Base-by-base conservation (phyloP, 495 filamentous ascomycete genomes). In the Elaphomyces granulatus region DNA sequence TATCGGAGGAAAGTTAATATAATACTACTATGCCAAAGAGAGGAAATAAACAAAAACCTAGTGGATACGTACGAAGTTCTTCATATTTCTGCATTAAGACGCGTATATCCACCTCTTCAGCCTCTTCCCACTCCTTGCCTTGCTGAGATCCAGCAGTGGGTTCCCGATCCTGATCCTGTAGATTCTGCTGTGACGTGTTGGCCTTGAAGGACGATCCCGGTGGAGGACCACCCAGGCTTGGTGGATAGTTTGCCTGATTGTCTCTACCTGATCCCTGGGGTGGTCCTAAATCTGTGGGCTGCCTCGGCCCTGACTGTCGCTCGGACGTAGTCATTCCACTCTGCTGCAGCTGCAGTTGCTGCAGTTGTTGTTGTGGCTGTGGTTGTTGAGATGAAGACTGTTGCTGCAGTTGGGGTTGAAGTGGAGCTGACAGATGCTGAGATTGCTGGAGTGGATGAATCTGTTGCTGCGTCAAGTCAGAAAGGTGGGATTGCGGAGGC, bases 1-100 rank as follows among this genome's bases (percentile, higher is more conserved):
- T 95, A 51, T 20, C 44, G 19, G 36, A 21, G 50, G 36, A 39
- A 45, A 53, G n/a, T n/a, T n/a, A n/a, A n/a, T n/a, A n/a, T n/a
- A n/a, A n/a, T n/a, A n/a, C n/a, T n/a, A n/a, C n/a, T n/a, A n/a
- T n/a, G n/a, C n/a, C n/a, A n/a, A n/a, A 28, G 6, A 28, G 23
- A 28, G 12, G 23, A 28, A 28, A 28, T 6, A 28, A 28, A 28
- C 6, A 12, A 28, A 28, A 28, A 12, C 23, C 23, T 6, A 12
- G 12, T 28, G 31, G 20, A 34, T 38, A 58, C 79, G 38, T 72
- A 86, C 80, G 66, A 28, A 84, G 56, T 49, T 85, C 78, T 44
- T 83, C 56, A 68, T 74, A 63, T 41, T 64, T 63, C 47, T 62
- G 56, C 9, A 67, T 42, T 42, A 71, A 53, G 37, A 62, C 51